These are phyloP conservation scores for Herpetomonas samuelpessoai DNA, from an alignment of 208 protist genomes.

Conservation along the genomic window DNA sequence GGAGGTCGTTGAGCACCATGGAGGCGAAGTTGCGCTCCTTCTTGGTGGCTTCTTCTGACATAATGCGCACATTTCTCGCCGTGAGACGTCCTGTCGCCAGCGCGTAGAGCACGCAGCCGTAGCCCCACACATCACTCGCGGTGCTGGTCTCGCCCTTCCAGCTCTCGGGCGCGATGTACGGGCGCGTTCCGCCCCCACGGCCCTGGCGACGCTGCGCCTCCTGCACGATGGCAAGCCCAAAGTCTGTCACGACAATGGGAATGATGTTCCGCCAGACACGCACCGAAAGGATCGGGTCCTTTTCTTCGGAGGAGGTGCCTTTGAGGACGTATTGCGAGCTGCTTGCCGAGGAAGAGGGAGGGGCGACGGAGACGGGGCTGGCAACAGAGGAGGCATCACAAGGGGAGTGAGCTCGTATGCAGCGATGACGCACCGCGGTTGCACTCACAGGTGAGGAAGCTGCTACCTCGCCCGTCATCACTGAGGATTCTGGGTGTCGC, in stretches of 20 bases:
- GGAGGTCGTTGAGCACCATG: slow-evolving; percentile 69
- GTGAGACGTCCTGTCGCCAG: slow-evolving; percentile 68
- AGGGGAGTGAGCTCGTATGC: no score
- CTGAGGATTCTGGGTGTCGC: neutral
- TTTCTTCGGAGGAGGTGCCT: neutral
- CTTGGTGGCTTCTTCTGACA: slow-evolving; percentile 66
- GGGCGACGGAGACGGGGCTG: slow-evolving; percentile 3
- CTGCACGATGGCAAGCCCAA: slow-evolving; percentile 67
- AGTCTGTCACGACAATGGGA: slow-evolving; percentile 83
- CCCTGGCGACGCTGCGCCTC: slow-evolving; percentile 21
- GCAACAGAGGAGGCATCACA: neutral
- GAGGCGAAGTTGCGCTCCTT: slow-evolving; percentile 47
- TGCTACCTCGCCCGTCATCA: neutral
- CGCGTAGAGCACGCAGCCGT: slow-evolving; percentile 86
- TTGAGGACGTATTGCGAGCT: no score
- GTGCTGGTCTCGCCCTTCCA: slow-evolving; percentile 58
- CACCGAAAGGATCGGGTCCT: slow-evolving; percentile 10
- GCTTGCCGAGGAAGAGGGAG: slow-evolving; percentile 3
- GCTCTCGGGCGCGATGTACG: slow-evolving; percentile 83
- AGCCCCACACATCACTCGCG: slow-evolving; percentile 81
- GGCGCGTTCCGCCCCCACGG: slow-evolving; percentile 65
- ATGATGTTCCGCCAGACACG: slow-evolving; percentile 46
- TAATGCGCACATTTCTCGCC: slow-evolving; percentile 52
- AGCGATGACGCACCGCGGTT: no score
- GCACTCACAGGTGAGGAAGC: slow-evolving; percentile 1